Percentiles rank a stretch among this genome's conserved stretches.
Evolutionary conservation across 129 eudicot species (phyloP).

Genomic region (Flaveria sonorensis): DNA sequence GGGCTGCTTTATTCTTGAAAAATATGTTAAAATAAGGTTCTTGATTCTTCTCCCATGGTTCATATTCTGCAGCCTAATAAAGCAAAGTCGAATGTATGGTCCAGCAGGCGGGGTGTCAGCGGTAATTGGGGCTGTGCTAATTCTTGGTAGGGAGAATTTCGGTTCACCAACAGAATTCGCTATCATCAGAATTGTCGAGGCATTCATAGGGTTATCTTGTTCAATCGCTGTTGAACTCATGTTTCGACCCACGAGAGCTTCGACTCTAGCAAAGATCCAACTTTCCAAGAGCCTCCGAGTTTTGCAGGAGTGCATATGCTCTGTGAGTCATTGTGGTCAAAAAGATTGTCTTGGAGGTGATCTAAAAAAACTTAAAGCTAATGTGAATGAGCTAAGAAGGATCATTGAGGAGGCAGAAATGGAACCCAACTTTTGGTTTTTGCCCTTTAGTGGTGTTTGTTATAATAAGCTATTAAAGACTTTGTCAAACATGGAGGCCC

Average conservation of each 20-base stretch:
- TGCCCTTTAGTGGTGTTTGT: conserved; percentile 63
- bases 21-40: conserved; percentile 56
- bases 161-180: conserved; percentile 87
- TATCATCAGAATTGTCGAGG: conserved; percentile 65
- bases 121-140: conserved; percentile 73
- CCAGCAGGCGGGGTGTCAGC: conserved; percentile 91
- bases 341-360: conserved; percentile 29
- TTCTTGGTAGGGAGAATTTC: conserved; percentile 65
- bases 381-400: conserved; percentile 57
- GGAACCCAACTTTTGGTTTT: conserved; percentile 92
- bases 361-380: conserved; percentile 41
- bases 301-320: conserved; percentile 41
- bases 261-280: conserved; percentile 69
- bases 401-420: conserved; percentile 68
- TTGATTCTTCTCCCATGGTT: conserved; percentile 88
- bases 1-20: conserved; percentile 69
- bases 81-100: conserved; percentile 77
- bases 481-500: conserved; percentile 55
- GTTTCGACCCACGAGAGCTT: conserved; percentile 76
- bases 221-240: conserved; percentile 63
- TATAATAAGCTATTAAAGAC: conserved; percentile 54
- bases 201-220: conserved; percentile 77
- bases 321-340: conserved; percentile 27
- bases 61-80: conserved; percentile 56
- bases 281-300: conserved; percentile 43